Percentiles rank a stretch among this genome's conserved stretches.
These are phyloP conservation scores for Cladosporium sp. DNA, from an alignment of 2,329 filamentous ascomycete genomes.

Conservation along the genomic window DNA sequence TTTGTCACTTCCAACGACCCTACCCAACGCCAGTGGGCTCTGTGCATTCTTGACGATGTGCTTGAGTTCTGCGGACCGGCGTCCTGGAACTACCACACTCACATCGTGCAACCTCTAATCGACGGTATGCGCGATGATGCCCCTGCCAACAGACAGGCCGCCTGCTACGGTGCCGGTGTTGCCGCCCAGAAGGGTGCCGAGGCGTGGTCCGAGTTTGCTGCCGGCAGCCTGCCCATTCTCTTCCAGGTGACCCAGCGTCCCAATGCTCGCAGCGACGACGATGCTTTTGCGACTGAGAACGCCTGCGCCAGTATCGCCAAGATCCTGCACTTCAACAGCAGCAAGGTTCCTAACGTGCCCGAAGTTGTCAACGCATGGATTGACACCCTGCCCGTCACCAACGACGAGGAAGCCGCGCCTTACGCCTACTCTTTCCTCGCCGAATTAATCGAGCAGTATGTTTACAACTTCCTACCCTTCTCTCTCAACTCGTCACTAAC, in stretches of 20 bases:
- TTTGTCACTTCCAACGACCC: slow-evolving; percentile 79
- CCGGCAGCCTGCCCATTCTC: slow-evolving; percentile 70
- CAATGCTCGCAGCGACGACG: slow-evolving; percentile 82
- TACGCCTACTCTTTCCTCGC: slow-evolving; percentile 92
- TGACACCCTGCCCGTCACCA: slow-evolving; percentile 82
- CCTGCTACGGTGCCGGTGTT: slow-evolving; percentile 91
- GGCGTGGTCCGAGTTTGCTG: slow-evolving; percentile 82
- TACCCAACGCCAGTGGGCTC: slow-evolving; percentile 95
- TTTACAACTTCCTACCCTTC: slow-evolving; percentile 25
- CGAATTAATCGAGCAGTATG: slow-evolving; percentile 91
- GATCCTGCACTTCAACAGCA: slow-evolving; percentile 84
- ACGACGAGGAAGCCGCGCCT: slow-evolving; percentile 94
- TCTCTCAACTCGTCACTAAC: slow-evolving; percentile 24
- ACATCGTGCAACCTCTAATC: slow-evolving; percentile 82
- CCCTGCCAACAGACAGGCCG: slow-evolving; percentile 89
- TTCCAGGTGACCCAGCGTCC: slow-evolving; percentile 80
- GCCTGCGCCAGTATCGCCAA: slow-evolving; percentile 95
- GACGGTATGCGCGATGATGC: slow-evolving; percentile 80
- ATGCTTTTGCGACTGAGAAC: slow-evolving; percentile 96
- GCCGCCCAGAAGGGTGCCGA: slow-evolving; percentile 88
- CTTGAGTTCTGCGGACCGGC: slow-evolving; percentile 92
- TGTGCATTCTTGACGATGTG: slow-evolving; percentile 98
- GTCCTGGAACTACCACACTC: slow-evolving; percentile 77
- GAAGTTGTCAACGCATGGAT: slow-evolving; percentile 81
- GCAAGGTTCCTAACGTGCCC: slow-evolving; percentile 70